Evolutionary conservation across 2,329 filamentous ascomycete species (phyloP).

Genomic region (Zymoseptoria ardabiliae): DNA sequence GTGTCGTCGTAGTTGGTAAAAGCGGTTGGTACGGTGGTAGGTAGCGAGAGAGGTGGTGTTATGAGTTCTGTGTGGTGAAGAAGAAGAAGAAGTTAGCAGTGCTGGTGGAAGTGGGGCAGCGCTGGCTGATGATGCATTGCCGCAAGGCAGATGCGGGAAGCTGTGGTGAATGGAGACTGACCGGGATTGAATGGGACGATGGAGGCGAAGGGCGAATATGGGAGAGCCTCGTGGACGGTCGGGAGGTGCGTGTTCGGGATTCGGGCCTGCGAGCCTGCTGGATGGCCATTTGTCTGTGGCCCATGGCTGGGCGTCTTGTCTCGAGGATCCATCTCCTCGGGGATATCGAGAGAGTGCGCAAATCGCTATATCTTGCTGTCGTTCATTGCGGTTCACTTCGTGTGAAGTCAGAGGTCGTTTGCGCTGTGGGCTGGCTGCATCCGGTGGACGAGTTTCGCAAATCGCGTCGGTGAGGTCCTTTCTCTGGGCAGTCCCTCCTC

Average conservation of each 20-base stretch:
- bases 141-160: slow-evolving; percentile 4
- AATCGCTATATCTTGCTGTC: background rate
- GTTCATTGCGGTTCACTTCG: background rate
- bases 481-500: background rate
- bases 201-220: slow-evolving; percentile 75
- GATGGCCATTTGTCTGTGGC: slow-evolving; percentile 11
- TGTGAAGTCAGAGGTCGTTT: background rate
- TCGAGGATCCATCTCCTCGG: slow-evolving; percentile 10
- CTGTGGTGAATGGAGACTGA: slow-evolving; percentile 34
- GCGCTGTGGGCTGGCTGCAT: slow-evolving; percentile 2
- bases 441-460: slow-evolving; percentile 1
- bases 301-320: slow-evolving; percentile 4
- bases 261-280: slow-evolving; percentile 5
- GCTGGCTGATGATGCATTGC: background rate
- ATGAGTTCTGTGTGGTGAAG: slow-evolving; percentile 34
- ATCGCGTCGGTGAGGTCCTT: background rate
- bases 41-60: slow-evolving; percentile 37
- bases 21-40: slow-evolving; percentile 32
- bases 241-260: slow-evolving; percentile 27
- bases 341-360: background rate
- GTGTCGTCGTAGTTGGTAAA: slow-evolving; percentile 22
- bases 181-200: slow-evolving; percentile 72
- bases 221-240: slow-evolving; percentile 65
- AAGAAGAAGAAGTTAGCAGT: slow-evolving; percentile 5
- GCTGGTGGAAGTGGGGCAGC: background rate